phyloP scores from a whole-genome alignment of 176 grass and related monocot species.

The Raddia guianensis region DNA sequence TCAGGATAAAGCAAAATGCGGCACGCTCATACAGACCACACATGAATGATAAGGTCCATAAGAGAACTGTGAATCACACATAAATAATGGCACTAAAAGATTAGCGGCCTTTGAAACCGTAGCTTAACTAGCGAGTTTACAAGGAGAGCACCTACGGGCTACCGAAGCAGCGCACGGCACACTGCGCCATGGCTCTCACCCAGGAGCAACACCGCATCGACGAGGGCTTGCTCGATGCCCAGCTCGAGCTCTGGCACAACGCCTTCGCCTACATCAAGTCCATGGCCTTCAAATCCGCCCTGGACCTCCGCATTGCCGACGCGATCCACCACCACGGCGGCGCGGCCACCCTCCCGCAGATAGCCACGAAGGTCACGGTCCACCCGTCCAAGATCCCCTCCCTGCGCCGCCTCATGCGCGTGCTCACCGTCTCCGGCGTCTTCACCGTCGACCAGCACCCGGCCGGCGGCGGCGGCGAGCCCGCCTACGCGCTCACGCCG shows the following conservation, averaged over 20 bases:
- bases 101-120: too few relatives aligned
- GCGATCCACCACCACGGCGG: constrained; percentile 23
- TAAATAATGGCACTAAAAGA: too few relatives aligned
- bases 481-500: constrained; percentile 18
- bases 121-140: too few relatives aligned
- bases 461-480: neutral
- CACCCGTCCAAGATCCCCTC: constrained; percentile 24
- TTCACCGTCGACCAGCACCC: neutral
- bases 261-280: constrained; percentile 25
- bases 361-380: neutral
- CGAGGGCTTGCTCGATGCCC: constrained; percentile 19
- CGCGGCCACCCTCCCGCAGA: neutral
- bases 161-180: neutral
- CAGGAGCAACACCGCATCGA: neutral
- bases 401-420: constrained; percentile 20
- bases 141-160: neutral
- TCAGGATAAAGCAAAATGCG: too few relatives aligned
- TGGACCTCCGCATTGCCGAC: constrained; percentile 35
- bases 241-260: constrained; percentile 33
- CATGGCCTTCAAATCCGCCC: constrained; percentile 34
- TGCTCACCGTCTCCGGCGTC: constrained; percentile 3
- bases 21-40: too few relatives aligned
- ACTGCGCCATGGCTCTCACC: neutral
- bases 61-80: too few relatives aligned
- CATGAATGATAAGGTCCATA: too few relatives aligned